These are phyloP conservation scores for Coemansia sp. DNA, from an alignment of 192 early-diverging fungal genomes.

Conservation along the genomic window DNA sequence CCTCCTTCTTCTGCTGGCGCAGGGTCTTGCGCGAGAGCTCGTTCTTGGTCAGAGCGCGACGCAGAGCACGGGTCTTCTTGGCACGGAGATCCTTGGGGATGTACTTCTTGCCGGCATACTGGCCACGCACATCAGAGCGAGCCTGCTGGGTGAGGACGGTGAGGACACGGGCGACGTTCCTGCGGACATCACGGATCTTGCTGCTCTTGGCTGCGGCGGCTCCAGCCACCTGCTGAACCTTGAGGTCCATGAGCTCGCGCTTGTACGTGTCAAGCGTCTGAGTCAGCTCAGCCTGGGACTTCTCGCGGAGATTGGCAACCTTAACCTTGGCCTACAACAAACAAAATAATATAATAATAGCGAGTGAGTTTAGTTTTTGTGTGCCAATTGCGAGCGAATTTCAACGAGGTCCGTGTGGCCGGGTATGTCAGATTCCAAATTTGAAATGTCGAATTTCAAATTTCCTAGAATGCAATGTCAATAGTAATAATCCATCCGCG, in stretches of 20 bases:
- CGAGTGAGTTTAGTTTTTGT: not conserved
- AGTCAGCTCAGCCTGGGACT: constrained; percentile 90
- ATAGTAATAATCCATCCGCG: not conserved
- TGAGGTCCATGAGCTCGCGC: constrained; percentile 89
- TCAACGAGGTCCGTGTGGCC: not conserved
- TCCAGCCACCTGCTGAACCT: constrained; percentile 89
- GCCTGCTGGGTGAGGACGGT: constrained; percentile 95
- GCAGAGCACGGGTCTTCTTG: constrained; percentile 99
- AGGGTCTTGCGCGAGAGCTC: constrained; percentile 84
- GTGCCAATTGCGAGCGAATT: not conserved
- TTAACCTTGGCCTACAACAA: constrained; percentile 77
- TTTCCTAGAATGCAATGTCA: not conserved
- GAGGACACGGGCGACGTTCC: constrained; percentile 91
- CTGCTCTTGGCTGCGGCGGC: constrained; percentile 64
- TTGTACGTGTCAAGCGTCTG: constrained; percentile 94
- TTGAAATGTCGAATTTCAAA: not conserved
- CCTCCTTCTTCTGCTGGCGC: constrained; percentile 86
- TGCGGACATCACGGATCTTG: constrained; percentile 86
- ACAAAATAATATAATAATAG: not conserved
- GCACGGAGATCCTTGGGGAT: constrained; percentile 92
- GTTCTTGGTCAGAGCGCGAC: constrained; percentile 85
- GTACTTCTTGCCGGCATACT: constrained; percentile 96
- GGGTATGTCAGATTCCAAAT: not conserved
- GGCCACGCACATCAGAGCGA: constrained; percentile 83
- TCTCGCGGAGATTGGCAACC: constrained; percentile 90